phyloP scores from a whole-genome alignment of 2,329 filamentous ascomycete species.

The Cladosporium halotolerans region DNA sequence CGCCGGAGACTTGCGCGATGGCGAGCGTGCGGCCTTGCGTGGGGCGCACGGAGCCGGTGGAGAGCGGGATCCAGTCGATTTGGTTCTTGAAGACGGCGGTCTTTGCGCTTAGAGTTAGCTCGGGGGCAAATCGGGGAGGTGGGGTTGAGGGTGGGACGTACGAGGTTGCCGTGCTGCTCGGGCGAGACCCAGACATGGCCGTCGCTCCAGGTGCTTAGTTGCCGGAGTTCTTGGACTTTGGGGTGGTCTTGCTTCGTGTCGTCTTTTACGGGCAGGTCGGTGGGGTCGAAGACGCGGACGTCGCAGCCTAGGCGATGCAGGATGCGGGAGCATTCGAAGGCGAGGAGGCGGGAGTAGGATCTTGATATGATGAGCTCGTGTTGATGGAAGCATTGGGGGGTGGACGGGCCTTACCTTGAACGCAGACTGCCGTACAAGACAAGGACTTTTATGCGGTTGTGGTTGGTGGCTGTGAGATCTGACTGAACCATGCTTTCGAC shows the following conservation, averaged over 20 bases:
- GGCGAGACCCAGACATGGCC: conserved; percentile 61
- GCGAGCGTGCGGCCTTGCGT: conserved; percentile 61
- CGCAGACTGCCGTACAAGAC: conserved; percentile 58
- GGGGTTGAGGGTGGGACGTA: conserved; percentile 25
- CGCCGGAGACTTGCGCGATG: conserved; percentile 57
- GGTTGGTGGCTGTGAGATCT: conserved; percentile 29
- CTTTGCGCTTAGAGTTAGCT: conserved; percentile 29
- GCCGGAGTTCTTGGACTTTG: conserved; percentile 58
- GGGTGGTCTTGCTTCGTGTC: conserved; percentile 51
- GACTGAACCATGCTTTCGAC: conserved; percentile 42
- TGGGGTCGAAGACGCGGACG: conserved; percentile 56
- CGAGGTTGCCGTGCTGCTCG: conserved; percentile 61
- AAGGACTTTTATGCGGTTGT: conserved; percentile 49
- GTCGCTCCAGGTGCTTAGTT: conserved; percentile 58
- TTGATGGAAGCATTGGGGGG: not conserved
- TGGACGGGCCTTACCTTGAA: conserved; percentile 17
- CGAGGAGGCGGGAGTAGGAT: conserved; percentile 56
- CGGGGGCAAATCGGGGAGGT: not conserved
- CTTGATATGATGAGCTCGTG: conserved; percentile 28
- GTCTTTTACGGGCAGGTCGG: conserved; percentile 57
- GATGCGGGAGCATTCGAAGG: conserved; percentile 55
- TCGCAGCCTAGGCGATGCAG: conserved; percentile 60
- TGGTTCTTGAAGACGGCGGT: conserved; percentile 64
- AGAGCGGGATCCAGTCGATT: conserved; percentile 64
- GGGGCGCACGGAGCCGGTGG: conserved; percentile 55